phyloP scores from a whole-genome alignment of 176 grass and related monocot species.

The Oryza glumipatula region DNA sequence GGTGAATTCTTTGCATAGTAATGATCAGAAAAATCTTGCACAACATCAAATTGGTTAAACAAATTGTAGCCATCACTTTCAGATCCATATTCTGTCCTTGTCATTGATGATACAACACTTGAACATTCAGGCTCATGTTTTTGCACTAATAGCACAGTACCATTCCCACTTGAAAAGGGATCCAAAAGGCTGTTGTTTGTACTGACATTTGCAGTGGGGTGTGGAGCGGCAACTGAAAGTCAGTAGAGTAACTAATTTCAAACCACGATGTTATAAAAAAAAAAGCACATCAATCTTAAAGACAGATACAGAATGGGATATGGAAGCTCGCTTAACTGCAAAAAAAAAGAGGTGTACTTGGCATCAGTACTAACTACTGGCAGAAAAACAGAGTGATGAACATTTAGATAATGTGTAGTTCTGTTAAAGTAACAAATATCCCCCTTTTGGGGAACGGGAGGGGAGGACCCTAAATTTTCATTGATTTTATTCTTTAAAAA shows the following conservation, averaged over 20 bases:
- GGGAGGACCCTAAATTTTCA: background rate
- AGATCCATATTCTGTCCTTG: constrained; percentile 44
- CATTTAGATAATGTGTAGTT: too few relatives aligned
- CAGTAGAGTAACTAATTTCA: constrained; percentile 11
- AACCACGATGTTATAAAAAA: background rate
- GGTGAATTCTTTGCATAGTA: constrained; percentile 52
- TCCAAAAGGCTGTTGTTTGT: constrained; percentile 42
- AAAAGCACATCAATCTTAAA: background rate
- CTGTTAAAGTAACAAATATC: background rate
- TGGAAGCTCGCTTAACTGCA: background rate
- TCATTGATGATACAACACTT: constrained; percentile 29
- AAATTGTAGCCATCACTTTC: constrained; percentile 26
- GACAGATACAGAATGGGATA: constrained; percentile 17
- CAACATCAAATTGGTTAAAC: constrained; percentile 69
- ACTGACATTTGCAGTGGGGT: constrained; percentile 25
- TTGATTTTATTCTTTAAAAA: background rate
- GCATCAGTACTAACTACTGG: background rate
- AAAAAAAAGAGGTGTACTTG: background rate
- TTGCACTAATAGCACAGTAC: constrained; percentile 31
- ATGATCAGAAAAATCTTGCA: constrained; percentile 71
- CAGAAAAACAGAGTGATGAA: background rate
- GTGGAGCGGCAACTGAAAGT: constrained; percentile 38
- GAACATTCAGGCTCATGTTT: constrained; percentile 45
- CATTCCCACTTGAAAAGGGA: constrained; percentile 48
- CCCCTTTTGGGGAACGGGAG: background rate